Conservation (phyloP, 208 protist species). For the Trypanosoma grayi region DNA sequence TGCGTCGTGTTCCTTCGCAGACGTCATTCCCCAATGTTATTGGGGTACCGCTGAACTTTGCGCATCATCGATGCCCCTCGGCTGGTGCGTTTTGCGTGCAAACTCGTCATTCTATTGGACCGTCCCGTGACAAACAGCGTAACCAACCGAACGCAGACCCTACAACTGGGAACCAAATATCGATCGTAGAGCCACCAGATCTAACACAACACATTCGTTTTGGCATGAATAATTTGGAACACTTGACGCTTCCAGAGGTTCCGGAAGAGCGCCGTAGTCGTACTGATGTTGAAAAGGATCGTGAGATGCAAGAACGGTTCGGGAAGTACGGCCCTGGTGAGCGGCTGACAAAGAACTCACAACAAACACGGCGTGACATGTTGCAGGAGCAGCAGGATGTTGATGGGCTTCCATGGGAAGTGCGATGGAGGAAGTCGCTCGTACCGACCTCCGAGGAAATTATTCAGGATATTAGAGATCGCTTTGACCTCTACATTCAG, state of each 20-base stretch:
- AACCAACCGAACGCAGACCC: constrained; percentile 70
- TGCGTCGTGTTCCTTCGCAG: constrained; percentile 25
- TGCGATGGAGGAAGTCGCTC: constrained; percentile 76
- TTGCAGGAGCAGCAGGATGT: constrained; percentile 86
- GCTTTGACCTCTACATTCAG: constrained; percentile 86
- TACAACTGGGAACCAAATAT: constrained; percentile 71
- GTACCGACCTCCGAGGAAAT: constrained; percentile 89
- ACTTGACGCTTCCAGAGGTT: constrained; percentile 68
- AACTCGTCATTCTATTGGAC: constrained; percentile 34
- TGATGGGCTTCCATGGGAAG: constrained; percentile 88
- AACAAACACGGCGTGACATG: constrained; percentile 77
- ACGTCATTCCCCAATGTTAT: background rate
- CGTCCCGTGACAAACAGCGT: constrained; percentile 65
- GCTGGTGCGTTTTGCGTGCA: background rate
- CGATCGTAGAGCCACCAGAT: constrained; percentile 76
- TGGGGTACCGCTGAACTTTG: background rate
- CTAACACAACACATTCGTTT: constrained; percentile 77
- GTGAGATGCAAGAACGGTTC: constrained; percentile 69
- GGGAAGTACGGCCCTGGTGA: constrained; percentile 80
- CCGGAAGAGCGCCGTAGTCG: constrained; percentile 40
- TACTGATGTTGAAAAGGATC: constrained; percentile 78
- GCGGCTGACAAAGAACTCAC: constrained; percentile 65
- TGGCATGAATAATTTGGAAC: constrained; percentile 69
- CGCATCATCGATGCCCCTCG: background rate
- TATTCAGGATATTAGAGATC: constrained; percentile 85